Percentiles rank a stretch among this genome's conserved stretches.
Conservation (phyloP, 164 flowering plant genomes). For the Houttuynia cordata region DNA sequence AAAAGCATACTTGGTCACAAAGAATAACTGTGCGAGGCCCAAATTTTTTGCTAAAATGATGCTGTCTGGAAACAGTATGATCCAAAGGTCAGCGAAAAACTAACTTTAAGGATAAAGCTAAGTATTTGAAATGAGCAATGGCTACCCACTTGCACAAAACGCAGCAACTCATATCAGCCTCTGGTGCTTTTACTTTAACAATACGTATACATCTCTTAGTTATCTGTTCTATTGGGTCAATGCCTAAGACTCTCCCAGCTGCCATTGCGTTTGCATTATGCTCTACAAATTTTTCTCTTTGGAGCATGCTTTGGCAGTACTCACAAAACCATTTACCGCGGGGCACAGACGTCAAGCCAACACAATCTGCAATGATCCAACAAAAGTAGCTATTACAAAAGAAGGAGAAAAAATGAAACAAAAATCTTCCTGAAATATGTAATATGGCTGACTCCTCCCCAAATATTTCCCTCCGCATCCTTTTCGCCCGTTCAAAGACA, state of each 20-base stretch:
- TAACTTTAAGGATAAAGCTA: background rate
- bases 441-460: too few species aligned
- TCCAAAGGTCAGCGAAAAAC: background rate
- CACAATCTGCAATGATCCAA: slow-evolving; percentile 45
- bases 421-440: background rate
- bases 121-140: background rate
- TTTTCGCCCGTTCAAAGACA: too few species aligned
- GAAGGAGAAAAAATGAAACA: background rate
- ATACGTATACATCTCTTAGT: slow-evolving; percentile 62
- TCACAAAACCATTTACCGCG: slow-evolving; percentile 58
- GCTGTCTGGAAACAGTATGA: slow-evolving; percentile 30
- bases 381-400: slow-evolving; percentile 2
- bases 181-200: slow-evolving; percentile 29
- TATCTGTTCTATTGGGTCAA: slow-evolving; percentile 63
- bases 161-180: slow-evolving; percentile 49
- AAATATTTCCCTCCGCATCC: too few species aligned
- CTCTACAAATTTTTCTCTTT: slow-evolving; percentile 43
- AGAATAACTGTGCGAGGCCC: slow-evolving; percentile 64
- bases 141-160: slow-evolving; percentile 60
- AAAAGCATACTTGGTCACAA: slow-evolving; percentile 78
- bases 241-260: slow-evolving; percentile 68
- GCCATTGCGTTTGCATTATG: slow-evolving; percentile 62
- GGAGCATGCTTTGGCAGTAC: slow-evolving; percentile 41
- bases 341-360: slow-evolving; percentile 34
- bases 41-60: slow-evolving; percentile 52